phyloP scores from a whole-genome alignment of 805 yeast genomes.

The Cyberlindnera japonica region DNA sequence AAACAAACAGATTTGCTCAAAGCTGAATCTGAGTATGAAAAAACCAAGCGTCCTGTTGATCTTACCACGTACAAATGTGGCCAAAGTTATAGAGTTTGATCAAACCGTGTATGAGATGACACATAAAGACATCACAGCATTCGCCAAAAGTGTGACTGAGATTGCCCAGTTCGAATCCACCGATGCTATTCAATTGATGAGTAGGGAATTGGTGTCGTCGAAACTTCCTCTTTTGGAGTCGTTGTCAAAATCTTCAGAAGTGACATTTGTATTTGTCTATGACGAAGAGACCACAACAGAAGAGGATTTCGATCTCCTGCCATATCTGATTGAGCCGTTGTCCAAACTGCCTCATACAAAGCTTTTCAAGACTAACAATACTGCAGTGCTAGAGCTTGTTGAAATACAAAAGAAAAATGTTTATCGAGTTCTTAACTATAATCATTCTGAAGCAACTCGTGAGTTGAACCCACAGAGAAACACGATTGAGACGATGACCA shows the following conservation, averaged over 20 bases:
- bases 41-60: slow-evolving; percentile 47
- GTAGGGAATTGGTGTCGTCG: slow-evolving; percentile 20
- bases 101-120: slow-evolving; percentile 22
- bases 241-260: slow-evolving; percentile 33
- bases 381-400: slow-evolving; percentile 34
- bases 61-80: slow-evolving; percentile 45
- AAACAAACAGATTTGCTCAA: slow-evolving; percentile 47
- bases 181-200: slow-evolving; percentile 18
- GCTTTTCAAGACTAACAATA: slow-evolving; percentile 50
- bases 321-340: slow-evolving; percentile 56
- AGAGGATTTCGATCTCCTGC: slow-evolving; percentile 63
- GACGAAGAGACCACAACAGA: slow-evolving; percentile 46
- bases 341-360: slow-evolving; percentile 55
- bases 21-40: slow-evolving; percentile 41
- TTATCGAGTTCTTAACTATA: slow-evolving; percentile 40
- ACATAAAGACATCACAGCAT: slow-evolving; percentile 35
- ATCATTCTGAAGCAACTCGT: slow-evolving; percentile 31
- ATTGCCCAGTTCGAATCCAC: slow-evolving; percentile 39
- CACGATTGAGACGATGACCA: slow-evolving; percentile 49
- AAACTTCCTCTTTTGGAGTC: not conserved
- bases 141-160: slow-evolving; percentile 45
- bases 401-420: slow-evolving; percentile 36
- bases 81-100: slow-evolving; percentile 37
- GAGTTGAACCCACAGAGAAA: slow-evolving; percentile 44
- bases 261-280: slow-evolving; percentile 52